Base-by-base conservation (phyloP, 163 green algal genomes). In the Scenedesmus sp. region DNA sequence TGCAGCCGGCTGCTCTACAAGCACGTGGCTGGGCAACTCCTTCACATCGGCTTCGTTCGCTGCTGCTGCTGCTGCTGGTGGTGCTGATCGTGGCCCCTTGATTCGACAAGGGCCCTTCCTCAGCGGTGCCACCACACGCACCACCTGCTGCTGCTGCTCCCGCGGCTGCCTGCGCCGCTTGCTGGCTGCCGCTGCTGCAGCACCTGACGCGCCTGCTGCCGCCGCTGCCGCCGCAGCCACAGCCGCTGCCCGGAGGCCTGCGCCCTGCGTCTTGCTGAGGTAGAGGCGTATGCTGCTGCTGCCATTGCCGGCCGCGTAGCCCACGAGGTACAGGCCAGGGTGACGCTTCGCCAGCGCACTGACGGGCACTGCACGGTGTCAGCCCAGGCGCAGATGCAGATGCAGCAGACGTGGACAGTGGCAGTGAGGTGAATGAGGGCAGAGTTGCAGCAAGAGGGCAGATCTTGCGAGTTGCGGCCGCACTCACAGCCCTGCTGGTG, bases 51-150 rank as follows among this genome's bases (percentile, higher is more conserved):
- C 61, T 37, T 22, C 26, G 1, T 10, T 37, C 9, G 3, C 30
- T 76, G 65, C 30, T 76, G 65, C 65, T 76, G 65, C 30, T 76
- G 65, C 65, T 76, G 65, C 65, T 76, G 65, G n/a, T n/a, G n/a
- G 15, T 16, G 26, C 65, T 7, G 40, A 30, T 1, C 65, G 65
- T 18, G 30, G 30, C 30, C 65, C 65, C 30, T 76, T 76, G 30
- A 76, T 76, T 30, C 65, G 37, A 18, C 65, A 76, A 7, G 65
- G 30, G 4, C 65, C 65, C 30, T 76, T 76, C 9, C 65, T 37
- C 24, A 40, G 30, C 20, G 30, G 30, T 30, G 65, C 65, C 26
- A 76, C 65, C 37, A 76, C 65, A 76, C 30, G 65, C 65, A 76
- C 65, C 65, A 76, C 65, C 30, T 40, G n/a, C n/a, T n/a, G n/a